Percentiles rank a stretch among this genome's conserved stretches.
phyloP scores from a whole-genome alignment of 2,329 filamentous ascomycete genomes.

The Ustilaginoidea virens region DNA sequence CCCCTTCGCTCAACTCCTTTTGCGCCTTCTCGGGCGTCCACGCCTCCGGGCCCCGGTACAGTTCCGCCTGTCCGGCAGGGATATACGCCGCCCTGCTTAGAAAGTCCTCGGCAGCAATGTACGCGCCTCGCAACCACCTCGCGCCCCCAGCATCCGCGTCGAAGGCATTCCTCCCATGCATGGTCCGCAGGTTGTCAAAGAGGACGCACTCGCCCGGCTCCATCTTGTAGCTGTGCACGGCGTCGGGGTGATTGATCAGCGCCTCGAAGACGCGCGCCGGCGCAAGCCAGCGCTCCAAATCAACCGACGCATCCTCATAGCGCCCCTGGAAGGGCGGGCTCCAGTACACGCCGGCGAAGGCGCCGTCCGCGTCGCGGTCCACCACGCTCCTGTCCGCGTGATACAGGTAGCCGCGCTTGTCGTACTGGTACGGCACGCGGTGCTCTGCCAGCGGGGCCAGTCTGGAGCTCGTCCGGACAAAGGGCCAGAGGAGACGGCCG shows the following conservation, averaged over 20 bases:
- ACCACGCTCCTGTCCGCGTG: constrained; percentile 41
- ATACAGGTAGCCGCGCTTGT: constrained; percentile 50
- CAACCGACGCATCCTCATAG: constrained; percentile 14
- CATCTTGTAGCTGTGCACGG: constrained; percentile 57
- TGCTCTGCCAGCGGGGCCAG: constrained; percentile 7
- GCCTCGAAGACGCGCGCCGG: constrained; percentile 40
- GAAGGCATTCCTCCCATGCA: constrained; percentile 72
- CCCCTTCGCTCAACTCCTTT: constrained; percentile 10
- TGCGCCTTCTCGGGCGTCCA: constrained; percentile 14
- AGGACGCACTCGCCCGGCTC: constrained; percentile 75
- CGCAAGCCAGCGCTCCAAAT: constrained; percentile 25
- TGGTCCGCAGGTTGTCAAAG: constrained; percentile 77
- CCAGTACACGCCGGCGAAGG: constrained; percentile 33
- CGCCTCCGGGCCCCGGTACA: constrained; percentile 8
- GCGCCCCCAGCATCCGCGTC: constrained; percentile 44
- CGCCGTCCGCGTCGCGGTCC: constrained; percentile 9
- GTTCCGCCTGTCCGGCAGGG: constrained; percentile 12
- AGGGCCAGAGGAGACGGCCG: constrained; percentile 21
- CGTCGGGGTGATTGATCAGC: constrained; percentile 38
- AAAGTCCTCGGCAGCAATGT: constrained; percentile 45
- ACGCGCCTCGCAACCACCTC: constrained; percentile 75
- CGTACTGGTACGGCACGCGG: constrained; percentile 50
- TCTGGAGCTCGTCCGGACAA: constrained; percentile 1
- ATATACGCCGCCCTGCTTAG: constrained; percentile 19
- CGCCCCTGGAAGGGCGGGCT: constrained; percentile 66